Percentiles rank a stretch among this genome's conserved stretches.
Conservation (phyloP, 2,329 filamentous ascomycete species). For the Phoma herbarum region DNA sequence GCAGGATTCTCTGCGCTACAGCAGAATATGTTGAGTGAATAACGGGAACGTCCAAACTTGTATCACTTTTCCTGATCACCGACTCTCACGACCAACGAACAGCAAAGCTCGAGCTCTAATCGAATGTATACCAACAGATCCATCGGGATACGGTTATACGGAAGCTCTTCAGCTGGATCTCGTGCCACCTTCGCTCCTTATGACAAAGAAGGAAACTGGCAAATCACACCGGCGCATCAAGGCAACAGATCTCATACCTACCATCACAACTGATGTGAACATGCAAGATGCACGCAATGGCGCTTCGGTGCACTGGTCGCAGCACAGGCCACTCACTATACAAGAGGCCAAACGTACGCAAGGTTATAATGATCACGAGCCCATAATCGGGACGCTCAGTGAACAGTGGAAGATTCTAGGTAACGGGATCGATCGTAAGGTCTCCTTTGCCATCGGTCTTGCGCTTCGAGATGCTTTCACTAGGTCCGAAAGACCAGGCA, state of each 20-base stretch:
- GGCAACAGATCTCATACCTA: conserved; percentile 65
- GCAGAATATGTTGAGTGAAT: conserved; percentile 60
- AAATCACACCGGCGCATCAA: conserved; percentile 62
- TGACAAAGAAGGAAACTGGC: conserved; percentile 29
- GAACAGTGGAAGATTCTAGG: conserved; percentile 74
- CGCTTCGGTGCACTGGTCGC: conserved; percentile 69
- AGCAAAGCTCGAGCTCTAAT: conserved; percentile 58
- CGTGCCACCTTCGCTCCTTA: conserved; percentile 38
- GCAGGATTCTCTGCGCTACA: conserved; percentile 74
- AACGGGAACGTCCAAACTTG: conserved; percentile 71
- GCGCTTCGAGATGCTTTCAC: conserved; percentile 21
- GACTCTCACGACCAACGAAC: conserved; percentile 47
- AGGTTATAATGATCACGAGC: conserved; percentile 73
- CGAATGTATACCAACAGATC: conserved; percentile 66
- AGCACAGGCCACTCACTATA: conserved; percentile 69
- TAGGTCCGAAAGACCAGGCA: not conserved
- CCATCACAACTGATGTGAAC: conserved; percentile 65
- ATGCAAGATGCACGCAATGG: conserved; percentile 66
- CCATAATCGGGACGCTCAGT: conserved; percentile 66
- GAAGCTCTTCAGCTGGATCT: conserved; percentile 50
- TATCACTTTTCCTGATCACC: conserved; percentile 73
- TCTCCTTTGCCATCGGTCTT: conserved; percentile 72
- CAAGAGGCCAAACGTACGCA: conserved; percentile 75
- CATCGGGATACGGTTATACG: conserved; percentile 41
- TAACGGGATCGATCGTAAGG: conserved; percentile 77